Evolutionary conservation across 768 basidiomycete species (phyloP).

Genomic region (Fibroporia radiculosa): DNA sequence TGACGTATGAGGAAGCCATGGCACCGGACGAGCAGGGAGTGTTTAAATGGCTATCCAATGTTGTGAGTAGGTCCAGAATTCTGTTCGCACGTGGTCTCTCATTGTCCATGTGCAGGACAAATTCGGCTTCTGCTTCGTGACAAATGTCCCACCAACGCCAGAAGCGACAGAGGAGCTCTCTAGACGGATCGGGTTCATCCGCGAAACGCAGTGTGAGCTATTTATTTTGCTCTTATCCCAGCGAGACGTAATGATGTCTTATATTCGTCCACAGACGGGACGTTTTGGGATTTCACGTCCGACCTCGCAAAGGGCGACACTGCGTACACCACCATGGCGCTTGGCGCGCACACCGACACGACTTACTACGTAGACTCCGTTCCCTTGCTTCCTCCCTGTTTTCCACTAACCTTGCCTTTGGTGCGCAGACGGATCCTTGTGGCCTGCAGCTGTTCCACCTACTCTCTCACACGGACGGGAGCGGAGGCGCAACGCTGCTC

Average conservation of each 20-base stretch:
- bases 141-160: slow-evolving; percentile 70
- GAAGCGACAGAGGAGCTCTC: slow-evolving; percentile 80
- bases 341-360: slow-evolving; percentile 79
- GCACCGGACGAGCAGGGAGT: slow-evolving; percentile 54
- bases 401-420: background rate
- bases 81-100: background rate
- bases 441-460: slow-evolving; percentile 97
- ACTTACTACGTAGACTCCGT: slow-evolving; percentile 54
- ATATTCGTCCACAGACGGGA: slow-evolving; percentile 55
- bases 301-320: slow-evolving; percentile 88
- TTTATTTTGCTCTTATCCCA: background rate
- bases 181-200: slow-evolving; percentile 75
- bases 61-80: slow-evolving; percentile 41
- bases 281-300: slow-evolving; percentile 96
- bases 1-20: slow-evolving; percentile 72
- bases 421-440: slow-evolving; percentile 74
- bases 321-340: slow-evolving; percentile 84
- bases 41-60: slow-evolving; percentile 72
- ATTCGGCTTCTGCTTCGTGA: slow-evolving; percentile 86
- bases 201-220: slow-evolving; percentile 68
- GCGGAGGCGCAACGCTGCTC: slow-evolving; percentile 83
- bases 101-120: slow-evolving; percentile 44
- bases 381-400: background rate
- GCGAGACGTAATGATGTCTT: background rate
- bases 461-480: slow-evolving; percentile 72